These are phyloP conservation scores for Mycena vitilis DNA, from an alignment of 768 basidiomycete genomes.

Conservation along the genomic window DNA sequence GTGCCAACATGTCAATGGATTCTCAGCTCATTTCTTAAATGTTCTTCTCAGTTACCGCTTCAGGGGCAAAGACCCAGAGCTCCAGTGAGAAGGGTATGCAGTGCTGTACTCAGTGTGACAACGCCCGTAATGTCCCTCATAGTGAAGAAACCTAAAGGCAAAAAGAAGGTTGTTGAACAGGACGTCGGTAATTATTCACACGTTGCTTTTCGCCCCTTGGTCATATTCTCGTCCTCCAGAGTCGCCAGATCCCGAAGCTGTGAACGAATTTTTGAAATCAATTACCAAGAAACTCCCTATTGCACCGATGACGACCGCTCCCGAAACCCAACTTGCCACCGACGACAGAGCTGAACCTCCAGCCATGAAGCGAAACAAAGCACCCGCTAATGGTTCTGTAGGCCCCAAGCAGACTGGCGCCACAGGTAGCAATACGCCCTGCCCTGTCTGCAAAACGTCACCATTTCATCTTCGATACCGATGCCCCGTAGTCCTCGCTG, in stretches of 20 bases:
- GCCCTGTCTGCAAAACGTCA: slow-evolving; percentile 58
- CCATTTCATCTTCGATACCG: slow-evolving; percentile 60
- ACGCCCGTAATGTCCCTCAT: neutral
- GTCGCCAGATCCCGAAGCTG: neutral
- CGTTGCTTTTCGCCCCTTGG: slow-evolving; percentile 1
- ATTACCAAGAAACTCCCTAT: neutral
- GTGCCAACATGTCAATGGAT: neutral
- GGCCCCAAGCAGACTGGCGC: slow-evolving; percentile 9
- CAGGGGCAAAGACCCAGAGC: slow-evolving; percentile 1
- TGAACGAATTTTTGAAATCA: slow-evolving; percentile 12
- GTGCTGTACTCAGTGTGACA: neutral
- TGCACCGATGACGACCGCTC: neutral
- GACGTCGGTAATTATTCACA: slow-evolving; percentile 32
- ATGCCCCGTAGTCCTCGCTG: slow-evolving; percentile 61
- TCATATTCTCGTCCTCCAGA: slow-evolving; percentile 8
- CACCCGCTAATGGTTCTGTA: neutral
- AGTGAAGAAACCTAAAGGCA: slow-evolving; percentile 26
- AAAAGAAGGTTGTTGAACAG: slow-evolving; percentile 17
- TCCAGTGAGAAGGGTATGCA: slow-evolving; percentile 17
- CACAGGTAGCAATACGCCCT: slow-evolving; percentile 33
- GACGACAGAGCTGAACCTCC: neutral
- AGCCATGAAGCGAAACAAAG: slow-evolving; percentile 7
- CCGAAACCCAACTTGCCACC: slow-evolving; percentile 9
- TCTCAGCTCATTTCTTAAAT: neutral
- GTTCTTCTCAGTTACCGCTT: neutral